Conservation (phyloP, 1,284 basidiomycete genomes). For the Trichosporon sp. region DNA sequence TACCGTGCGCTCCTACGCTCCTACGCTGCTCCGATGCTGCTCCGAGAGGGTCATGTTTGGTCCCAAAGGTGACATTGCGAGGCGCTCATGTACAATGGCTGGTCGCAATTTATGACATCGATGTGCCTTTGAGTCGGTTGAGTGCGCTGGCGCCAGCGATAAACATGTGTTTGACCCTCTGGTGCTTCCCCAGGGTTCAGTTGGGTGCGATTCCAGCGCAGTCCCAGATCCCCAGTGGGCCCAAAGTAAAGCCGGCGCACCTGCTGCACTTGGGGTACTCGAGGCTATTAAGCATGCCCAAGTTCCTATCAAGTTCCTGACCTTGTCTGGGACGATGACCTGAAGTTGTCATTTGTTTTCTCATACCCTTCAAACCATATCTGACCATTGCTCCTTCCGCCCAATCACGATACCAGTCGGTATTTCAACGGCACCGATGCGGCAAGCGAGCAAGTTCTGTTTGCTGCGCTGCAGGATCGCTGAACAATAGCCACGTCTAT, state of each 20-base stretch:
- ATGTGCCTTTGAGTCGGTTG: not conserved
- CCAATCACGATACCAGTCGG: not conserved
- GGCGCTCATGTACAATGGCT: slow-evolving; percentile 12
- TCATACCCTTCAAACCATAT: not conserved
- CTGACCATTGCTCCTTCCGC: not conserved
- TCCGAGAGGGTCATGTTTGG: not conserved
- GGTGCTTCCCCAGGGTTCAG: not conserved
- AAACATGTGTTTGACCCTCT: not conserved
- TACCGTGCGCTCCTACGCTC: too few relatives aligned
- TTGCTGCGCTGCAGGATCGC: too few relatives aligned
- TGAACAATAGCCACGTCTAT: not conserved
- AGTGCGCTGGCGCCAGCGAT: not conserved
- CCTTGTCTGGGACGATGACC: too few relatives aligned
- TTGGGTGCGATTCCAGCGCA: not conserved
- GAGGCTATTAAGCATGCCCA: not conserved
- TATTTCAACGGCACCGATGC: too few relatives aligned
- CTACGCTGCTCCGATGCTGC: too few relatives aligned
- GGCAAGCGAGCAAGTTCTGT: too few relatives aligned
- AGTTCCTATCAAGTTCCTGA: too few relatives aligned
- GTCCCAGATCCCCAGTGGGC: not conserved
- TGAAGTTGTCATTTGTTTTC: not conserved
- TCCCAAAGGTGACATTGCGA: not conserved
- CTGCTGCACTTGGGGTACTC: too few relatives aligned
- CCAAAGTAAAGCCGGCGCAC: too few relatives aligned
- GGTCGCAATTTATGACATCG: slow-evolving; percentile 16